Percentiles rank a stretch among this genome's conserved stretches.
phyloP scores from a whole-genome alignment of 768 basidiomycete species.

The Russula emetica region DNA sequence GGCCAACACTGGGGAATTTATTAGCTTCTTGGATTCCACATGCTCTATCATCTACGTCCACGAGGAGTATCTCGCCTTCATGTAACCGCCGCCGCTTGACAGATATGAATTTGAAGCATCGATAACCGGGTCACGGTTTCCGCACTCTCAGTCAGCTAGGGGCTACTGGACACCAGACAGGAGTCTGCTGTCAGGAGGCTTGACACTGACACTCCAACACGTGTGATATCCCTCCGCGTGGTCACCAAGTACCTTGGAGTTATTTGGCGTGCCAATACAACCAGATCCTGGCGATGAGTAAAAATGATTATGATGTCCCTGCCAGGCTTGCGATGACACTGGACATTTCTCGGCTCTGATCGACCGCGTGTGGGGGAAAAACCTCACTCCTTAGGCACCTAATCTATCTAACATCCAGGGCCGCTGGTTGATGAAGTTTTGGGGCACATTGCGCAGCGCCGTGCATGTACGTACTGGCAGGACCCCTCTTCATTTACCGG shows the following conservation, averaged over 20 bases:
- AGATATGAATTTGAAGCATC: slow-evolving; percentile 1
- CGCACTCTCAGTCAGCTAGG: slow-evolving; percentile 11
- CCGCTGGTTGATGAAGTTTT: background rate
- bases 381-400: background rate
- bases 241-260: background rate
- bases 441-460: slow-evolving; percentile 5
- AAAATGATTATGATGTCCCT: slow-evolving; percentile 8
- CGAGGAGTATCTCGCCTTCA: slow-evolving; percentile 9
- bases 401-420: background rate
- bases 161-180: slow-evolving; percentile 19
- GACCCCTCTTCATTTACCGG: slow-evolving; percentile 22
- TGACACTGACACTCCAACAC: slow-evolving; percentile 3
- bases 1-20: background rate
- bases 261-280: background rate
- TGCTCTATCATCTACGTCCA: slow-evolving; percentile 3
- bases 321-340: background rate
- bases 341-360: slow-evolving; percentile 13
- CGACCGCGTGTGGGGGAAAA: slow-evolving; percentile 8
- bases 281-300: background rate
- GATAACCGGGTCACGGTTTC: slow-evolving; percentile 1
- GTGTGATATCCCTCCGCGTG: slow-evolving; percentile 11
- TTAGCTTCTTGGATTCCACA: background rate
- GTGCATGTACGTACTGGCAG: slow-evolving; percentile 11
- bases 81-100: slow-evolving; percentile 2
- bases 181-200: no score